These are phyloP conservation scores for Paracorniculantispora psalliotae DNA, from an alignment of 2,329 filamentous ascomycete genomes.

Conservation along the genomic window DNA sequence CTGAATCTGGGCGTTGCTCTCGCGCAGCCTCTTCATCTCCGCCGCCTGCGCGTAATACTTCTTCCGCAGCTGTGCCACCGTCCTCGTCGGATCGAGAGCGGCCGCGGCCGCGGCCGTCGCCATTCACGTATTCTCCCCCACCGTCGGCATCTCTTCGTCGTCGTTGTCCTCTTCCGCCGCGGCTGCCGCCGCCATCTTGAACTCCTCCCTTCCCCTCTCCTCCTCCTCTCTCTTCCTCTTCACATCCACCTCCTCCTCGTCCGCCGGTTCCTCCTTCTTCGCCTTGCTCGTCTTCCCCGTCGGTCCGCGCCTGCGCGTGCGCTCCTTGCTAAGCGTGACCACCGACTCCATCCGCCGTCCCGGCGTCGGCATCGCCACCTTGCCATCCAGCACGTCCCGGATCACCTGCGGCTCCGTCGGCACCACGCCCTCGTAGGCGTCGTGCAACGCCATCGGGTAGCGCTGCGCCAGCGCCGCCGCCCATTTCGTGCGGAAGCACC, in stretches of 20 bases:
- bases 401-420: background rate
- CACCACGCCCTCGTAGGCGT: slow-evolving; percentile 3
- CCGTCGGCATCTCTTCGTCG: background rate
- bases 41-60: background rate
- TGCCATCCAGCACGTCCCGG: background rate
- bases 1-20: background rate
- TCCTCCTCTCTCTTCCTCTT: background rate
- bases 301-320: background rate
- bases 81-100: background rate
- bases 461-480: background rate
- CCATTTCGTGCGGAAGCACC: slow-evolving; percentile 8
- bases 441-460: background rate
- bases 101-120: background rate
- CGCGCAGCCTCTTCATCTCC: background rate
- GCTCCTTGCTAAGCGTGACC: background rate
- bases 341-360: background rate
- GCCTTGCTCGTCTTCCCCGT: background rate
- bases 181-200: too few species aligned
- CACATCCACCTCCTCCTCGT: background rate
- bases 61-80: background rate
- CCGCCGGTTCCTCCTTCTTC: background rate
- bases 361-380: background rate
- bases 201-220: background rate
- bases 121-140: background rate
- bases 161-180: background rate